Percentiles rank a stretch among this genome's conserved stretches.
Evolutionary conservation across 495 filamentous ascomycete species (phyloP).

Genomic region (Hypoxylon fragiforme): DNA sequence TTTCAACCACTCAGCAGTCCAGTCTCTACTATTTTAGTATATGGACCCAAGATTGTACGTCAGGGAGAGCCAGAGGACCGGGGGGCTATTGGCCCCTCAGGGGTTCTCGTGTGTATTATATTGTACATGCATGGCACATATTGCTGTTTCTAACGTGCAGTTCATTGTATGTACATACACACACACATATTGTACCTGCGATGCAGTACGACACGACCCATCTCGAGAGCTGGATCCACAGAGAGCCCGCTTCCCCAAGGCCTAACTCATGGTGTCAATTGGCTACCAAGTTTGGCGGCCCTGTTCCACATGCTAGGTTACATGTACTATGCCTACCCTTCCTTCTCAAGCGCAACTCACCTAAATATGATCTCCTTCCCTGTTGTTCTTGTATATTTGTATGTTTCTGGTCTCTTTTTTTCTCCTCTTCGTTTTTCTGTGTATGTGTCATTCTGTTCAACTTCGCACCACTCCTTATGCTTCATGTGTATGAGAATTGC

Average conservation of each 20-base stretch:
- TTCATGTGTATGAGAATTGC: constrained; percentile 35
- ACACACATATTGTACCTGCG: constrained; percentile 1
- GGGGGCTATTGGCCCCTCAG: constrained; percentile 8
- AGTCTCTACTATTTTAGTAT: no score
- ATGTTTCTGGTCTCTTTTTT: constrained; percentile 25
- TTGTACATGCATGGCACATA: neutral
- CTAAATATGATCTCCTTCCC: constrained; percentile 31
- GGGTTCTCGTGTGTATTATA: constrained; percentile 2
- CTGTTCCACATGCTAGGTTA: constrained; percentile 19
- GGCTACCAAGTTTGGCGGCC: constrained; percentile 22
- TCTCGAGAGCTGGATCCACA: constrained; percentile 8
- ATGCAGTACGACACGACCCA: constrained; percentile 4
- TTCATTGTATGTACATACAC: constrained; percentile 1
- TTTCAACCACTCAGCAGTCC: constrained; percentile 16
- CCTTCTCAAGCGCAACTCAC: neutral
- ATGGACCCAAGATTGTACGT: constrained; percentile 17
- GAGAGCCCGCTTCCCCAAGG: constrained; percentile 30
- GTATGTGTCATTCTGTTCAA: constrained; percentile 12
- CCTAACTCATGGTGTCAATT: constrained; percentile 28
- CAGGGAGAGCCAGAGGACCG: constrained; percentile 14
- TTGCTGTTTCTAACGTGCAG: neutral
- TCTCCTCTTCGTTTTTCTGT: no score
- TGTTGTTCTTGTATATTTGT: constrained; percentile 13
- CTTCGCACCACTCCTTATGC: constrained; percentile 12
- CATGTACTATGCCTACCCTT: constrained; percentile 21